Percentiles rank a stretch among this genome's conserved stretches.
Evolutionary conservation across 169 alveolate species (phyloP).

Genomic region (Toxoplasma gondii): DNA sequence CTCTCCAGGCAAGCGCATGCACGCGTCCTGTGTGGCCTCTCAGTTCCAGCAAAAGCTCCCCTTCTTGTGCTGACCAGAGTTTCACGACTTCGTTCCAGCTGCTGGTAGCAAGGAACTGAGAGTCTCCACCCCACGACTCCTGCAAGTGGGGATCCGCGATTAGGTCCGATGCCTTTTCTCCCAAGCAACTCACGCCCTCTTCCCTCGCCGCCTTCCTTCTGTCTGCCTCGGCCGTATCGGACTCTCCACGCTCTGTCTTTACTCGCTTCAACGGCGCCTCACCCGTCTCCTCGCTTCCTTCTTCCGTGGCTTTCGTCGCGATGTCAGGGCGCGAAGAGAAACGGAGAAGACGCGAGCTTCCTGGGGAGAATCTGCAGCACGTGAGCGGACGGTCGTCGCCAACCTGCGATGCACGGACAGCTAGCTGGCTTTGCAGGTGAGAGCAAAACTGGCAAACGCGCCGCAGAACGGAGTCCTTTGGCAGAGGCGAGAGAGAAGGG

Average conservation of each 20-base stretch:
- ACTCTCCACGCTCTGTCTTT: not conserved
- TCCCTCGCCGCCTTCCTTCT: not conserved
- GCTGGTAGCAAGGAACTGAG: conserved; percentile 42
- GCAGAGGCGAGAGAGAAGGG: not conserved
- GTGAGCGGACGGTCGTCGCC: conserved; percentile 71
- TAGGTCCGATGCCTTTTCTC: not conserved
- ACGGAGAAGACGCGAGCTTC: not conserved
- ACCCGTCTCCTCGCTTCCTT: not conserved
- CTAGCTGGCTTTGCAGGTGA: not conserved
- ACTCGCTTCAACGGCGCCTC: not conserved
- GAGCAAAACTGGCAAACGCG: not conserved
- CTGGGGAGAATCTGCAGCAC: conserved; percentile 60
- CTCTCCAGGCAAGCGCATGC: conserved; percentile 44
- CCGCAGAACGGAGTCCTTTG: not conserved
- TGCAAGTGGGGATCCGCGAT: not conserved
- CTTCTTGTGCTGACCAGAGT: conserved; percentile 38
- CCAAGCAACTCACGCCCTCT: not conserved
- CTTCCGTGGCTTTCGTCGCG: not conserved
- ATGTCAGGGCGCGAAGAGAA: conserved; percentile 6
- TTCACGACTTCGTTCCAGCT: conserved; percentile 38
- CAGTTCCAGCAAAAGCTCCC: conserved; percentile 36
- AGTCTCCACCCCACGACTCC: not conserved
- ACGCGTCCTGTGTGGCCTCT: conserved; percentile 20
- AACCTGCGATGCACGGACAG: conserved; percentile 33
- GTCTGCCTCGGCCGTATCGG: not conserved